phyloP scores from a whole-genome alignment of 768 basidiomycete species.

The Amanita subjunquillea region DNA sequence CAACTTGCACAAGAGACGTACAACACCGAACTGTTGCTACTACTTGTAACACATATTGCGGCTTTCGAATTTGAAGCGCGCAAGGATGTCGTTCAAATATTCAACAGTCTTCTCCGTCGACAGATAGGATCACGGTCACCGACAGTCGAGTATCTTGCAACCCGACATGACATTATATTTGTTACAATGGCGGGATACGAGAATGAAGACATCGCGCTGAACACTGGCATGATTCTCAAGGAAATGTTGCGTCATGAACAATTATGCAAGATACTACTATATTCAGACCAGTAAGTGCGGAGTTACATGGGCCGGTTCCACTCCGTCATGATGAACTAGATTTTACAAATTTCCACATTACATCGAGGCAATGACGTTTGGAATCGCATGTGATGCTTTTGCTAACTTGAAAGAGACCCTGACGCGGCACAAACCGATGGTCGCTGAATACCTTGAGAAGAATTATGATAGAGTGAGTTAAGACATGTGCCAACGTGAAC shows the following conservation, averaged over 20 bases:
- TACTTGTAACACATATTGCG: conserved; percentile 72
- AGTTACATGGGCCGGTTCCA: not conserved
- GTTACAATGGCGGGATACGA: conserved; percentile 85
- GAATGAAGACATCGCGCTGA: conserved; percentile 93
- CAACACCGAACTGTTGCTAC: conserved; percentile 75
- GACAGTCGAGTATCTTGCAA: conserved; percentile 89
- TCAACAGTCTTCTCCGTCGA: conserved; percentile 80
- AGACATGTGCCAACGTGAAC: conserved; percentile 4
- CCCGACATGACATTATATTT: conserved; percentile 67
- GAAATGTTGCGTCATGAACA: conserved; percentile 96
- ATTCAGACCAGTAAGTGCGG: conserved; percentile 81
- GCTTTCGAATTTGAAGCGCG: conserved; percentile 92
- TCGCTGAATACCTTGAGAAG: conserved; percentile 91
- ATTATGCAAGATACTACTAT: conserved; percentile 78
- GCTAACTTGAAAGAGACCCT: conserved; percentile 96
- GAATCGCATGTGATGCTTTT: conserved; percentile 96
- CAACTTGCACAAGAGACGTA: conserved; percentile 97
- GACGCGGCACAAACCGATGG: conserved; percentile 96
- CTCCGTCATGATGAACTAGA: conserved; percentile 28
- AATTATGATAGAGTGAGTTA: conserved; percentile 81
- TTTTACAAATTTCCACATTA: conserved; percentile 96
- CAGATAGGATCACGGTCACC: conserved; percentile 93
- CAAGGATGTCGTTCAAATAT: conserved; percentile 77
- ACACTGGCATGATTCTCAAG: conserved; percentile 95
- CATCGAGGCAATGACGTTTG: conserved; percentile 96